Evolutionary conservation across 2,329 filamentous ascomycete genomes (phyloP).

Genomic region (Graphium sp.): DNA sequence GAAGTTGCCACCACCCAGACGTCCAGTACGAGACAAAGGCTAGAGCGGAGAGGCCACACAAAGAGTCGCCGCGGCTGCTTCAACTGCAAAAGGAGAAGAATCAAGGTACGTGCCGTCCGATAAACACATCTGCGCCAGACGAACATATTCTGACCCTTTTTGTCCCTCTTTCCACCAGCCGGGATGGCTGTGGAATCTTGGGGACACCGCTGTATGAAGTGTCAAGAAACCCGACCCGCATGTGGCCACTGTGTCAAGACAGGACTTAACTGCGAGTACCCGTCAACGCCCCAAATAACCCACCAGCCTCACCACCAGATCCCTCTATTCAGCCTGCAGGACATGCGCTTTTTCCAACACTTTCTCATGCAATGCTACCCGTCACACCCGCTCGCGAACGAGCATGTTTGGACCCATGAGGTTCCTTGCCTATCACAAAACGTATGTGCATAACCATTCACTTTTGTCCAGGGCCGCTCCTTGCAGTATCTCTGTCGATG

Average conservation of each 20-base stretch:
- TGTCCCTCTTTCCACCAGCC: background rate
- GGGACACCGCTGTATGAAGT: conserved; percentile 26
- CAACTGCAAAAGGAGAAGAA: conserved; percentile 49
- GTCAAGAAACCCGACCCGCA: conserved; percentile 46
- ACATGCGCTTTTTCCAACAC: conserved; percentile 55
- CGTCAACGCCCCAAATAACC: conserved; percentile 27
- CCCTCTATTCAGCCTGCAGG: conserved; percentile 41
- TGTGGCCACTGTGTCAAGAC: conserved; percentile 48
- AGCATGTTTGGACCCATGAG: conserved; percentile 49
- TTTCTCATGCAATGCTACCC: conserved; percentile 46
- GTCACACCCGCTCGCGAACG: conserved; percentile 46
- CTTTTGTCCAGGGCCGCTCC: background rate
- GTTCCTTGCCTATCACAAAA: conserved; percentile 51
- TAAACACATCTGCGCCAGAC: too few species aligned
- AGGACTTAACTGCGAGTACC: conserved; percentile 46
- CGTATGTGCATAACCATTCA: conserved; percentile 21
- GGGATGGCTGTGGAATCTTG: too few species aligned
- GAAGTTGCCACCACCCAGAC: background rate
- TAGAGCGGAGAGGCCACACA: conserved; percentile 43
- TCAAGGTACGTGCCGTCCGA: conserved; percentile 28
- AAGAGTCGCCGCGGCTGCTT: conserved; percentile 50
- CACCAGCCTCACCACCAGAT: conserved; percentile 40
- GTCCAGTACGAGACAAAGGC: conserved; percentile 1
- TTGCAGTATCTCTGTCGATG: background rate
- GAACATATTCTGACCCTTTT: too few species aligned